Base-by-base conservation (phyloP, 306 rosid genomes). In the Bauhinia variegata region DNA sequence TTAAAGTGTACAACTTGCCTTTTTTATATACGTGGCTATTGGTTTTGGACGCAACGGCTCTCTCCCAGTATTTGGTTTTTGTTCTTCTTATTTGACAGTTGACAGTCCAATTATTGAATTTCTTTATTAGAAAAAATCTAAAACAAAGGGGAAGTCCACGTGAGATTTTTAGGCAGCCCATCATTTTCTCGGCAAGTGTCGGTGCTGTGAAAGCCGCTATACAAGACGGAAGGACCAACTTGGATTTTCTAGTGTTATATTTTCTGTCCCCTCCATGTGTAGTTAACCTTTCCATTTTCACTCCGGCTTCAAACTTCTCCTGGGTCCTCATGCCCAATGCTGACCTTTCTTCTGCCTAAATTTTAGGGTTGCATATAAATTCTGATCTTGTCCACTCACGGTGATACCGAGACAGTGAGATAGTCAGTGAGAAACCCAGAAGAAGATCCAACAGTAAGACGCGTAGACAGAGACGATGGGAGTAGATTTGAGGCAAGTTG, bases 401-500 rank as follows among this genome's bases (percentile, higher is more conserved):
- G 74, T 52, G 53, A 18, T 60, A 28, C 4, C 12, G 34, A 6
- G 54, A 49, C 60, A 37, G 59, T 12, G 73, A 54, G 37, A 46
- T 46, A 36, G 68, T 2, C 71, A 34, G 72, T 15, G 50, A 31
- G 42, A 43, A 23, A 23, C 71, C 36, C 13, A n/a, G 47, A 28
- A 41, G 73, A 13, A 69, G 65, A 50, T 71, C 68, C 23, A 37
- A 34, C 1, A 7, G 9, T 42, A 54, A 39, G 50, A 8, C 31
- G 42, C 54, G 50, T 17, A 39, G 69, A 75, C 8, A 84, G 31
- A 18, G 14, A 11, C n/a, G 54, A 87, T 88, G 97, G 96, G 96
- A 31, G 87, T 86, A 65, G 99, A 95, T 88, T 85, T 95, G 84
- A 90, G 97, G 79, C 99, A 95, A 79, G 89, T 95, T 11, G 93